Base-by-base conservation (phyloP, 192 early-diverging fungal species). In the Chytriomyces sp. region DNA sequence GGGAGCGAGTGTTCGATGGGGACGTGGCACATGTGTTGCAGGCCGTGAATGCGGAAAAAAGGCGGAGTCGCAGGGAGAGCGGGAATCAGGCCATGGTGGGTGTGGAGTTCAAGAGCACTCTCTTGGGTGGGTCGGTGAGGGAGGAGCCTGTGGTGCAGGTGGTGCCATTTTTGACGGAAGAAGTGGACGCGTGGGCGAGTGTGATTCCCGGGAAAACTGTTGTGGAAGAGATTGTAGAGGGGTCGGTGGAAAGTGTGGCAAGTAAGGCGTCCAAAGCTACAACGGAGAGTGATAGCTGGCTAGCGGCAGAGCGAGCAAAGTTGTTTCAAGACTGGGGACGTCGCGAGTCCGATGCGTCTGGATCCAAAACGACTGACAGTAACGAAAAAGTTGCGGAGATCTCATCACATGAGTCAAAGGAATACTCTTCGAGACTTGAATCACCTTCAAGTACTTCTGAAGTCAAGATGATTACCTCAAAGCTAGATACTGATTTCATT, bases 291-390 rank as follows among this genome's bases (percentile, higher is more conserved):
- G 70, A 67, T 38, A 63, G 33, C n/a, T 81, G 80, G 80, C 53
- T 84, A 4, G 52, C 59, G 32, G 26, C 69, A 17, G 77, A 84
- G 44, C 70, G 75, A 40, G 52, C 74, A 32, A 28, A 63, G 22
- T 31, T 84, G 54, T 80, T 77, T 62, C 31, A 36, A 12, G 41
- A 74, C n/a, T 81, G 79, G 81, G 75, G 81, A 17, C 65, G 72
- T 28, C 39, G 65, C 19, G 65, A 38, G 17, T 52, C 65, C 31
- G n/a, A n/a, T 22, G 14, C 63, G 39, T 52, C 44, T 28, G n/a
- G n/a, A n/a, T n/a, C n/a, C n/a, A n/a, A n/a, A n/a, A n/a, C n/a
- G n/a, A n/a, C 37, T 22, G 40, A 34, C 39, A 40, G 32, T 1
- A 61, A 37, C 22, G 59, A 61, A 1, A 77, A 25, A n/a, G n/a